phyloP scores from a whole-genome alignment of 768 basidiomycete genomes.

The Royoungia palumana region DNA sequence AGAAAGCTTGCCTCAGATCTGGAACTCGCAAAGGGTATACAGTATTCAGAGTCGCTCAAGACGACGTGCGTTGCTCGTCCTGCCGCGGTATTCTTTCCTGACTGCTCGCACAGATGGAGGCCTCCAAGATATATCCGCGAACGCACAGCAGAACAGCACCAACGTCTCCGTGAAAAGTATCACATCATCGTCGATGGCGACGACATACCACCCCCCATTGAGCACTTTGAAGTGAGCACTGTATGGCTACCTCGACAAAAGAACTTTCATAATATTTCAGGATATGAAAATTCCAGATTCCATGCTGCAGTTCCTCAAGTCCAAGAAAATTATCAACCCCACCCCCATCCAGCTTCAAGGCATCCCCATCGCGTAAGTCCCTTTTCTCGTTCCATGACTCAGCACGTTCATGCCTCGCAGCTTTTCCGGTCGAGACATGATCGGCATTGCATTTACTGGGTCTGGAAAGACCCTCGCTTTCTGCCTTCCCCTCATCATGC shows the following conservation, averaged over 20 bases:
- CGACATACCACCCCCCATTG: constrained; percentile 89
- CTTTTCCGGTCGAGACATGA: constrained; percentile 94
- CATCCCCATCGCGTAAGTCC: constrained; percentile 84
- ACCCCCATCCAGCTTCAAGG: constrained; percentile 98
- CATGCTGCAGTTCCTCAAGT: constrained; percentile 77
- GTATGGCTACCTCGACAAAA: not conserved
- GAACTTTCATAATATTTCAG: constrained; percentile 37
- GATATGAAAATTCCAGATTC: constrained; percentile 98
- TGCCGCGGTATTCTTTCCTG: not conserved
- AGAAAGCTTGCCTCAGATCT: constrained; percentile 89
- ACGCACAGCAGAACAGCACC: constrained; percentile 63
- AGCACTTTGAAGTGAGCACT: constrained; percentile 67
- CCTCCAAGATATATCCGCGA: constrained; percentile 82
- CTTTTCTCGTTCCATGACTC: constrained; percentile 1
- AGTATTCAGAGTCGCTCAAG: constrained; percentile 81
- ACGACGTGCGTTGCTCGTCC: constrained; percentile 57
- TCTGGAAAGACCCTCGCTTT: constrained; percentile 99
- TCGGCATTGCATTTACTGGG: constrained; percentile 98
- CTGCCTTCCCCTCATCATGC: constrained; percentile 96
- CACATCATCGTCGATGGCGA: constrained; percentile 97
- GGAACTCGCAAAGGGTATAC: constrained; percentile 90
- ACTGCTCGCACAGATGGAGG: constrained; percentile 62
- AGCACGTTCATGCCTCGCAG: constrained; percentile 37
- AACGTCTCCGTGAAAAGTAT: constrained; percentile 78
- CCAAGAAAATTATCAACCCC: constrained; percentile 80